Evolutionary conservation across 2,329 filamentous ascomycete genomes (phyloP), one percentile per base, ranked within the genome.

Genomic region (Trichophyton verrucosum): DNA sequence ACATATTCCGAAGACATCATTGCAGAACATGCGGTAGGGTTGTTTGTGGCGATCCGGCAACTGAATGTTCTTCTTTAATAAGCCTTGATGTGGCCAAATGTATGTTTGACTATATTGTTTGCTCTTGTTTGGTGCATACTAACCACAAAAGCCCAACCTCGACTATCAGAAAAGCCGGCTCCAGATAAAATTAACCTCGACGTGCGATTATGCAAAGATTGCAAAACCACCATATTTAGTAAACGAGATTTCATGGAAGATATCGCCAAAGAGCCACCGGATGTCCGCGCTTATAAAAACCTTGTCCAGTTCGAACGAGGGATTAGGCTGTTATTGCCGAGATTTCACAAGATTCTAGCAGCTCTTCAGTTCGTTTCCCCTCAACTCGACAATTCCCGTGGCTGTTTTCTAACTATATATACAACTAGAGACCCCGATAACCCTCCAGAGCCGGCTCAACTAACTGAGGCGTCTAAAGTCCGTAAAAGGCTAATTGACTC

Each of bases 1-100:
- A 96, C 82, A 88, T 90, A 1, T 95, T 97, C 69, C 84, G 94
- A 68, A 81, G 94, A 66, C 94, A 97, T 72, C 94, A 99, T 73
- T 99, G 94, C 74, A 84, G 94, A 60, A 86, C 95, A 74, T 99
- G 94, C 68, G 94, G 94, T 2, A 84, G 87, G 49, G 91, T 99
- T 0, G 90, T 99, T 0, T 99, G 94, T 70, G 90, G 90, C 11
- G 94, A 99, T 73, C 83, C 83, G 0, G 81, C 83, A 61, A 99
- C 94, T 0, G 85, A 75, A 2, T 99, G 94, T 73, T 99, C 94
- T 0, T 84, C 79, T 7, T 89, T 96, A 67, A 81, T 99, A 59
- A 88, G 86, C 3, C 75, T 99, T 49, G 89, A 88, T 68, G 86
- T 97, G 17, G 80, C 86, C 69, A 76, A 81, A 69, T 76, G 83